Base-by-base conservation (phyloP, 441 rosid species). In the Metrosideros polymorpha region DNA sequence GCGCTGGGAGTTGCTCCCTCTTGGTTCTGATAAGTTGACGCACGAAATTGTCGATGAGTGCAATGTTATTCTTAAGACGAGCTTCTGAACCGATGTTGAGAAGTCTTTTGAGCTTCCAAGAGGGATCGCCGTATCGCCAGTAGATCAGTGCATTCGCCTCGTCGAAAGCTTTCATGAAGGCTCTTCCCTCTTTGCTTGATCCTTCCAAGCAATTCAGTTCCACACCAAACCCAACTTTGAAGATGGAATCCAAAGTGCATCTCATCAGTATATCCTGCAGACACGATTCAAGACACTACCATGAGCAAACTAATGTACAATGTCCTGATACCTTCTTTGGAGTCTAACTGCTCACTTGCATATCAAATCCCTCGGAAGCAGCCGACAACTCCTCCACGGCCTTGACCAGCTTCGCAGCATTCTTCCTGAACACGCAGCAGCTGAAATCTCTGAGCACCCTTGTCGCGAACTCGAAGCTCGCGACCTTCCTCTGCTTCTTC, bases 141-240 rank as follows among this genome's bases (percentile, higher is more conserved):
- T 92, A 92, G 42, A 84, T 84, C 51, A 91, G 86, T 15, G 93
- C 94, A 85, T 91, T 94, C 6, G 94, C 90, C 32, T 95, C 97
- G 86, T 96, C 99, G 59, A 94, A 96, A 45, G 97, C 98, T 66
- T 90, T 89, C 96, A 93, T 94, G 87, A 95, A 93, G 27, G 54
- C 86, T 22, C 63, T 84, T 35, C 93, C 96, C 42, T 91, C 92
- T 90, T 89, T 87, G 84, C 87, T 94, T 82, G 93, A 91, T 4
- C 94, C 98, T 10, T 89, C 89, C 90, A 95, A 82, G 90, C 97
- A 93, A 82, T 92, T 90, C 83, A 95, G 85, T 54, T 95, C 96
- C 59, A 94, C 94, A 29, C 98, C 98, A 82, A 95, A 97, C 42
- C 95, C 98, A 29, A 97, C 98, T 93, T 97, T 93, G 89, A 94